Evolutionary conservation across 1,284 basidiomycete species (phyloP), one percentile per base, ranked within the genome.

Genomic region (Veloboletus limbatus): DNA sequence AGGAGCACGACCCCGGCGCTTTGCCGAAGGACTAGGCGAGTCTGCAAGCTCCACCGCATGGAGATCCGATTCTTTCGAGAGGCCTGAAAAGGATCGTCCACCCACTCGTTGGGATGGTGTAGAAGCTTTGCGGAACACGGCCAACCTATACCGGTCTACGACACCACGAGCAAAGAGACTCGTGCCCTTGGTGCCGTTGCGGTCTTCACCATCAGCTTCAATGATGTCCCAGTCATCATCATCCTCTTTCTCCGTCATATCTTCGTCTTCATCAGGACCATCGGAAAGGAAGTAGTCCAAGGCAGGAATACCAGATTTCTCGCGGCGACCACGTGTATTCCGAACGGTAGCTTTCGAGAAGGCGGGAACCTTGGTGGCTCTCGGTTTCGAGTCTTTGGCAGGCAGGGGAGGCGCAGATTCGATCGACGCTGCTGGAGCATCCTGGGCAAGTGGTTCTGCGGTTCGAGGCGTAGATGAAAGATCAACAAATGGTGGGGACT

Each of bases 141-240:
- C 79, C 35, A 92, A 70, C 54, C 78, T 75, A 62, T 92, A 91
- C 43, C 84, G 75, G 63, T 92, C 88, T 43, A 91, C 87, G 32
- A 90, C 86, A 13, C 89, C 88, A 25, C 88, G 81, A 30, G 89
- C 86, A 60, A 92, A 92, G 38, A 91, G 70, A 61, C 83, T 91
- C 26, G 79, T 80, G 6, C 79, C 85, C 59, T 82, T 82, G 28
- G 80, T 70, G 9, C 88, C 88, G 54, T 92, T 91, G 47, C 79
- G 74, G 51, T 92, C 88, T 60, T 90, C 86, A 16, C 80, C 81
- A 54, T 85, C 85, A 13, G 70, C 81, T 48, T 92, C 89, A 47
- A 92, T 77, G 51, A 92, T 81, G 74, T 92, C 90, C 90, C 89
- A 92, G 51, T 92, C 89, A 44, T 88, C 86, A 43, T 84, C 82